Evolutionary conservation across 2,329 filamentous ascomycete genomes (phyloP).

Genomic region (Aspergillus sp.): DNA sequence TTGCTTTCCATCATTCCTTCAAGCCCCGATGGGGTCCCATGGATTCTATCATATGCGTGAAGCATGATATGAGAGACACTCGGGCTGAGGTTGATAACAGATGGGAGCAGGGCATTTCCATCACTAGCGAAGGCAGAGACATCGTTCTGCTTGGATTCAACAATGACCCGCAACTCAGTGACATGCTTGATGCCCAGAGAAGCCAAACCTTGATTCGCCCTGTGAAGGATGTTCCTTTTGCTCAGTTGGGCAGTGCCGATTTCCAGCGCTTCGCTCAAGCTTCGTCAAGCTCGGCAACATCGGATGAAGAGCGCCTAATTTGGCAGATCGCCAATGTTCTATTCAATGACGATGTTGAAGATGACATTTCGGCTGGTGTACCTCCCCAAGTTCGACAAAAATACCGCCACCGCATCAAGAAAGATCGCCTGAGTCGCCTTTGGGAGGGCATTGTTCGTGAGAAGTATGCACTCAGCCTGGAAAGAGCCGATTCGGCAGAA

Average conservation of each 20-base stretch:
- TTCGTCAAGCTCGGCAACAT: slow-evolving; percentile 21
- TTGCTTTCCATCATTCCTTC: slow-evolving; percentile 65
- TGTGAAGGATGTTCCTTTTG: slow-evolving; percentile 57
- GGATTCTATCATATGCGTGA: slow-evolving; percentile 65
- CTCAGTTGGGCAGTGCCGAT: slow-evolving; percentile 27
- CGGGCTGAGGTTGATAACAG: slow-evolving; percentile 35
- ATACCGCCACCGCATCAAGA: slow-evolving; percentile 42
- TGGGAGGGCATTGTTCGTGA: slow-evolving; percentile 47
- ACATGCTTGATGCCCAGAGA: slow-evolving; percentile 31
- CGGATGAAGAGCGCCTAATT: slow-evolving; percentile 45
- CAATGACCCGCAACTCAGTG: slow-evolving; percentile 17
- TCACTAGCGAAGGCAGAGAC: slow-evolving; percentile 29
- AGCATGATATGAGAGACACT: slow-evolving; percentile 30
- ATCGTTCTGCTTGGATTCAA: slow-evolving; percentile 23
- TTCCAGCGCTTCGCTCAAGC: slow-evolving; percentile 28
- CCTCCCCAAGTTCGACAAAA: slow-evolving; percentile 33
- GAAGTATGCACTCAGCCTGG: slow-evolving; percentile 64
- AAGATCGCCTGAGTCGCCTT: slow-evolving; percentile 41
- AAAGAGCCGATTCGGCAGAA: slow-evolving; percentile 61
- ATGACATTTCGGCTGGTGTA: slow-evolving; percentile 41
- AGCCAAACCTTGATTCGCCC: slow-evolving; percentile 42
- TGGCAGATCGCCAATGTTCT: slow-evolving; percentile 86
- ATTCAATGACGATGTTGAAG: slow-evolving; percentile 63
- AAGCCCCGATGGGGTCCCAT: slow-evolving; percentile 76
- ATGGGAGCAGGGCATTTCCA: slow-evolving; percentile 49